Percentiles rank a stretch among this genome's conserved stretches.
phyloP scores from a whole-genome alignment of 495 filamentous ascomycete species.

The Podospora comata region DNA sequence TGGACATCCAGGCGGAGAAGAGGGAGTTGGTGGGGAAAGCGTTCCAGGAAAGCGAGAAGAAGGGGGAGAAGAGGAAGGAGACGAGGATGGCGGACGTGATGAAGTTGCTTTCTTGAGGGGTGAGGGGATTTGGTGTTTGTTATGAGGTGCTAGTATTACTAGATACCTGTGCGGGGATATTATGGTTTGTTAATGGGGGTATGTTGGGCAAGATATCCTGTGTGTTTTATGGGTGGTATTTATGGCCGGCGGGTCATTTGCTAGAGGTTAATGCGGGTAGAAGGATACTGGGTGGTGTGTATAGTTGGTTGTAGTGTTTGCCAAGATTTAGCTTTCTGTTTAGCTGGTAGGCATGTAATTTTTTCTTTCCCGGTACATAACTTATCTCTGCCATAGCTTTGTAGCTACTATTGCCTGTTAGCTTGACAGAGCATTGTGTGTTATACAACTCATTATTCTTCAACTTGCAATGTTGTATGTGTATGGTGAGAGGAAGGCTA shows the following conservation, averaged over 20 bases:
- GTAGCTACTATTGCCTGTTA: too few species aligned
- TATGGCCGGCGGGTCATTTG: neutral
- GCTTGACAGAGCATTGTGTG: too few species aligned
- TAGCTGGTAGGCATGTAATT: neutral
- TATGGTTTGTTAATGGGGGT: neutral
- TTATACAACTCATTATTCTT: too few species aligned
- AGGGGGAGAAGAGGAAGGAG: constrained; percentile 45
- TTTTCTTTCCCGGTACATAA: too few species aligned
- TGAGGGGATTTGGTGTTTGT: neutral
- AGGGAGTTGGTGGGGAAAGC: constrained; percentile 73
- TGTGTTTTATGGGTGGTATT: neutral
- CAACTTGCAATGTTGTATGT: too few species aligned
- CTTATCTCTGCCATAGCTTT: too few species aligned
- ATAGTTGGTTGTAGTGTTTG: neutral
- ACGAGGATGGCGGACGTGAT: constrained; percentile 41
- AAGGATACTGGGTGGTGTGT: neutral
- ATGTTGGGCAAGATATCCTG: neutral
- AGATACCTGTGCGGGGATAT: neutral
- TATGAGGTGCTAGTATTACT: neutral
- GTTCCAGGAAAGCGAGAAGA: constrained; percentile 58
- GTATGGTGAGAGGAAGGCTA: too few species aligned
- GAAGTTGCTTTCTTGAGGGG: constrained; percentile 35
- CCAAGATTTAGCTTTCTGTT: neutral
- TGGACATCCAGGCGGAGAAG: constrained; percentile 80
- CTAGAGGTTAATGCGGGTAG: neutral